phyloP scores from a whole-genome alignment of 2,329 filamentous ascomycete species.

The Emmonsia crescens region DNA sequence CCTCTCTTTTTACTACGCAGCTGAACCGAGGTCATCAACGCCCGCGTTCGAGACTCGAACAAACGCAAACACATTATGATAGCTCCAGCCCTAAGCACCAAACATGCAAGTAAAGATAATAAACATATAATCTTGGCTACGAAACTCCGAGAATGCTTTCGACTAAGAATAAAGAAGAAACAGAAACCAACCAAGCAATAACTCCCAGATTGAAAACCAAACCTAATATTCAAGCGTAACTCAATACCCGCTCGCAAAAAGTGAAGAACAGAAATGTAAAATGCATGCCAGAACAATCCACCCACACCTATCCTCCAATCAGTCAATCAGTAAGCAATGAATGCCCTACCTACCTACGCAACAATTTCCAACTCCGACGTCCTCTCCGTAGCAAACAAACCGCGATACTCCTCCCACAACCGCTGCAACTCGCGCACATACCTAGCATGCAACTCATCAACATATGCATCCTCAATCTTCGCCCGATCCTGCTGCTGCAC shows the following conservation, averaged over 20 bases:
- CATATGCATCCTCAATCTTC: conserved; percentile 60
- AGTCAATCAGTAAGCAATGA: conserved; percentile 14
- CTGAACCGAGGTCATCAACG: no score
- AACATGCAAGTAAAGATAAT: neutral
- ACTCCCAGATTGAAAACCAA: neutral
- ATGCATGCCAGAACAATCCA: neutral
- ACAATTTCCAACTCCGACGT: conserved; percentile 34
- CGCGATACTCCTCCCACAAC: conserved; percentile 38
- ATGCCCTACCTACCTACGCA: conserved; percentile 16
- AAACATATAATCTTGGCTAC: neutral
- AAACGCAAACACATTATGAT: no score
- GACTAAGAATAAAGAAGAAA: neutral
- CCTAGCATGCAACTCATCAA: conserved; percentile 66
- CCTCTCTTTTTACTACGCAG: no score
- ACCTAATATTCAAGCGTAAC: neutral
- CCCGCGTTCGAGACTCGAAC: no score
- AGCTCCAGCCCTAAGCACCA: no score
- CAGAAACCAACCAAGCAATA: neutral
- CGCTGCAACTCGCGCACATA: conserved; percentile 55
- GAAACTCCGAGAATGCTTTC: neutral
- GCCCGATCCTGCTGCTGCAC: conserved; percentile 43
- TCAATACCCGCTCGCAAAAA: neutral
- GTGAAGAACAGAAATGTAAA: neutral
- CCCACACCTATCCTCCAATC: neutral
- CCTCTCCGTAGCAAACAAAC: conserved; percentile 35